Base-by-base conservation (phyloP, 2,329 filamentous ascomycete genomes). In the Nigrospora sphaerica region DNA sequence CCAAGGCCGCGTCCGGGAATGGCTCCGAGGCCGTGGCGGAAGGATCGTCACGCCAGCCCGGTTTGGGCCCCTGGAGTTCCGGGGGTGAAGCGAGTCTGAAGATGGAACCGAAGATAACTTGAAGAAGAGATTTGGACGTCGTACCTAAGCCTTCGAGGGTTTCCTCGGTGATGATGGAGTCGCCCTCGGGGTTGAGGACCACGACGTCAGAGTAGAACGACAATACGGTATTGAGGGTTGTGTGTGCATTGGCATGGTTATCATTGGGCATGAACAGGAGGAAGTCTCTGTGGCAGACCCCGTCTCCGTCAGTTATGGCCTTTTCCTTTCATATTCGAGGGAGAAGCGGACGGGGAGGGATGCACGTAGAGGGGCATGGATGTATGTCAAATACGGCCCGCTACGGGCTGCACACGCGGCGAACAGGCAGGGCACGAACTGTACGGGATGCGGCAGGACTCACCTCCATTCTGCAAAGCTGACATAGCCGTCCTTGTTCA, bases 401-500 rank as follows among this genome's bases (percentile, higher is more conserved):
- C 7, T 28, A 28, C 23, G 23, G 23, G 23, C 10, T 28, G 23
- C 23, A 28, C 23, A 28, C 23, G 10, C 23, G 10, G 7, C 23
- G 23, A 28, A 28, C 23, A 28, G 23, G 23, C 23, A 28, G 23
- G 23, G 23, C 23, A 28, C 23, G 7, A 28, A 28, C 2, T 28
- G 23, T 5, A 28, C 23, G 23, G 23, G 23, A 28, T 9, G 7
- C 23, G 23, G 23, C 36, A 28, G 19, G 48, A 73, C 85, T 68
- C 81, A 96, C 92, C 92, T 85, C 93, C 93, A 97, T 76, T 98
- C 93, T 54, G 89, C 83, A 67, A 95, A 97, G 52, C 78, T 90
- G 56, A 97, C 95, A 52, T 72, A 81, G 41, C 90, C 90, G 64
- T 98, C 91, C 56, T 85, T 80, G 69, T 98, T 92, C 61, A 80